Evolutionary conservation across 768 basidiomycete species (phyloP), one percentile per base, ranked within the genome.

Genomic region (Harrya chromipes): DNA sequence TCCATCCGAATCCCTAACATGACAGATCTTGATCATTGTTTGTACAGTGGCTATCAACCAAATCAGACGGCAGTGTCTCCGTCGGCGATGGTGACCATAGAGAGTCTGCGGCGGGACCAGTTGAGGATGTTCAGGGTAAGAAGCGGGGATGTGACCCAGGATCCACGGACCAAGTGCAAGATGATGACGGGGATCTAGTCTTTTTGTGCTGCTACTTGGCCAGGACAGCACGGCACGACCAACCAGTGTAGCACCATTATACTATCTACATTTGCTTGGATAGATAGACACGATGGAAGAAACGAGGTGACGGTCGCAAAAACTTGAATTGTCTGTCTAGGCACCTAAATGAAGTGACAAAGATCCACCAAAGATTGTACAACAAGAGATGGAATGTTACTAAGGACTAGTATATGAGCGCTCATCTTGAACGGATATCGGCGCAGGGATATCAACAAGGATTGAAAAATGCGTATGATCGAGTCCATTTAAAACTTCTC

Each of bases 401-500:
- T 17, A 24, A 40, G 23, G 24, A 49, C 27, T 31, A 44, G 48
- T 45, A 49, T 35, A 56, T 19, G 44, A 14, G 19, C 6, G 23
- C 21, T 19, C 38, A 20, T 26, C 34, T 12, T 17, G 20, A 21
- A 50, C 16, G 26, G 26, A 53, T 40, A 51, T 40, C 8, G 33
- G 33, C 33, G 37, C 43, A 38, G 12, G 17, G 40, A 56, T 47
- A 62, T 49, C 27, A 35, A 53, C 27, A 24, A 52, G 60, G 65
- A 62, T 59, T 60, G 65, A 73, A 61, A 67, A 66, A 51, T 49
- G 29, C 47, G 37, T 29, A 11, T 14, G n/a, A 56, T 41, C 29
- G 47, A 55, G 64, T 62, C 41, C 61, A 0, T 36, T 64, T 65
- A 83, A 67, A 79, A 75, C 64, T 68, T 76, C 46, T 76, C 72